Base-by-base conservation (phyloP, 495 filamentous ascomycete species). In the Hyaloscypha finlandica region DNA sequence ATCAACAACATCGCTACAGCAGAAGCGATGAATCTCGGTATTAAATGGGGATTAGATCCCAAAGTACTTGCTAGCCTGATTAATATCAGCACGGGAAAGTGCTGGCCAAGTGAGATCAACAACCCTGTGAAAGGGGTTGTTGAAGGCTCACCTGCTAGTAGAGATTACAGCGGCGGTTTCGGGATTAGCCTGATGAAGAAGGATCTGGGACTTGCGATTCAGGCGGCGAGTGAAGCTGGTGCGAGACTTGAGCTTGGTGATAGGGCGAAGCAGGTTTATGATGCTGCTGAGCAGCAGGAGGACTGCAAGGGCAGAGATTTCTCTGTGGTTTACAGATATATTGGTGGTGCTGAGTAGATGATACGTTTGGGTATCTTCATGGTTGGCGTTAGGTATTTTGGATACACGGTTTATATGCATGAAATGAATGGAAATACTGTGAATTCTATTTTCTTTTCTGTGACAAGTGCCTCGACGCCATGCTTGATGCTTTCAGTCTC, bases 1-100 rank as follows among this genome's bases (percentile, higher is more conserved):
- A 88, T 97, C 65, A 94, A 92, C 76, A 97, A 97, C 73, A 94
- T 97, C 70, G 94, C 92, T 2, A 93, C 92, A 0, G 90, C 91
- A 1, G 94, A 97, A 77, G 94, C 92, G 0, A 96, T 97, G 93
- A 93, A 93, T 68, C 85, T 97, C 22, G 94, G 92, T 31, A 86
- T 94, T 25, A 86, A 86, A 68, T 92, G 89, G 84, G 94, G 94
- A 2, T 83, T 97, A 11, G 90, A 97, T 63, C 88, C 91, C 12
- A 89, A 90, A 72, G 86, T 87, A 1, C 78, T 97, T 16, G 91
- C 90, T 2, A 84, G 86, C 48, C 81, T 97, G 77, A 90, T 97
- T 76, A 97, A 95, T 74, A 85, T 88, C 22, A 92, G 89, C 57
- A 96, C 92, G 1, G 94, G 94, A 42, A 87, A 84, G 60, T 97